Base-by-base conservation (phyloP, 1,284 basidiomycete species). In the Cutaneotrichosporon cavernicola region DNA sequence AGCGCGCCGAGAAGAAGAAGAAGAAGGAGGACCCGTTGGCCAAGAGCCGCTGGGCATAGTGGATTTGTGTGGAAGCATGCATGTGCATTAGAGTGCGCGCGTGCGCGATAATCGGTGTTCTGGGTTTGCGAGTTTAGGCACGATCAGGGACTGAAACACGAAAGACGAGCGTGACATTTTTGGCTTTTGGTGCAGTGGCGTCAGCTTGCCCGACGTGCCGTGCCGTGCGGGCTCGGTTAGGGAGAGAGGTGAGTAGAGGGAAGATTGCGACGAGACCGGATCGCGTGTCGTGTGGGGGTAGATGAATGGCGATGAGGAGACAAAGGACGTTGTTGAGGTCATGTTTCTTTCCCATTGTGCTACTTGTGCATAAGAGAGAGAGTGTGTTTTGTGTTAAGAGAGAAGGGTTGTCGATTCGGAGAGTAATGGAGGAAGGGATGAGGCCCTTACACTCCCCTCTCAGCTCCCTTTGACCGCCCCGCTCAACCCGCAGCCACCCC, bases 11-110 rank as follows among this genome's bases (percentile, higher is more conserved):
- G 52, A 30, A 60, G 34, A 63, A 61, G 34, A 63, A 61, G 34
- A 68, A 68, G 64, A 38, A 63, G 11, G 65, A 62, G 13, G 67
- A 65, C 6, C 63, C 65, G 18, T 61, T 69, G 43, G 58, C 65
- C 18, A 49, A 56, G 49, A 66, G 64, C 58, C 56, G 47, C 50
- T 69, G 67, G 67, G 67, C 67, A n/a, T 69, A 49, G 34, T 18
- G 30, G 46, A 13, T 32, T 10, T 34, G 51, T 18, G 43, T 46
- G 43, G 5, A 18, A 46, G 18, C 43, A 46, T 46, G 43, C 43
- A 46, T 46, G 43, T 46, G 26, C 18, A 7, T n/a, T 4, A n/a
- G n/a, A n/a, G n/a, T n/a, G n/a, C n/a, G n/a, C 3, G 7, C 21
- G 43, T n/a, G 26, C 7, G 43, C 16, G 18, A n/a, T 7, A 18